Evolutionary conservation across 2,329 filamentous ascomycete genomes (phyloP), one percentile per base, ranked within the genome.

Genomic region (Fusarium anthophilum): DNA sequence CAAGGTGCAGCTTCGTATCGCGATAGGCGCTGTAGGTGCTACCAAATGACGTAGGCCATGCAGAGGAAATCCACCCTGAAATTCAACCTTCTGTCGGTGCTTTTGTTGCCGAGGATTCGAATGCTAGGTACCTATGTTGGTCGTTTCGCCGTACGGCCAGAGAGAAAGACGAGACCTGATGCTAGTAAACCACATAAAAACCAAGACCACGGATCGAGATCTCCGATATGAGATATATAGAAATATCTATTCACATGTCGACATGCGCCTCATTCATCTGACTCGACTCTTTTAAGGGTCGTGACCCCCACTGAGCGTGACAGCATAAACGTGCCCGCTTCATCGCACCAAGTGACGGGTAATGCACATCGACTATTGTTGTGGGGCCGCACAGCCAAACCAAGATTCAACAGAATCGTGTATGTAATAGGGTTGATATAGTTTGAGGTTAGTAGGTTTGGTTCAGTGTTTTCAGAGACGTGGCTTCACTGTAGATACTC

Each of bases 31-130:
- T 63, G 69, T 54, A 62, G 48, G 66, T 57, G 67, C 70, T 77
- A 76, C 72, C 53, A 30, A 66, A 77, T 78, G 77, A 78, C 77
- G 77, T 78, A 78, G 70, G 67, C 60, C 73, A 50, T 32, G 65
- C 60, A 62, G 55, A 55, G n/a, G 26, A 35, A 70, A 60, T 70
- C 67, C 67, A 70, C 67, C 45, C 18, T 44, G 53, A 54, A 54
- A 60, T 66, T 70, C 67, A 70, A 70, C 59, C 67, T 70, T 70
- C 60, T 54, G 59, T 65, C 53, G 35, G 39, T 63, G 63, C 47
- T 55, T 55, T 45, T 45, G 26, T 24, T 41, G 35, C 35, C 47
- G 26, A 53, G 26, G 38, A 11, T 54, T 62, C 30, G 37, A 53
- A 66, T 32, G 53, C 30, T 47, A 37, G 15, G 15, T 35, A 41